Base-by-base conservation (phyloP, 2,329 filamentous ascomycete genomes). In the Volutella citrinella region DNA sequence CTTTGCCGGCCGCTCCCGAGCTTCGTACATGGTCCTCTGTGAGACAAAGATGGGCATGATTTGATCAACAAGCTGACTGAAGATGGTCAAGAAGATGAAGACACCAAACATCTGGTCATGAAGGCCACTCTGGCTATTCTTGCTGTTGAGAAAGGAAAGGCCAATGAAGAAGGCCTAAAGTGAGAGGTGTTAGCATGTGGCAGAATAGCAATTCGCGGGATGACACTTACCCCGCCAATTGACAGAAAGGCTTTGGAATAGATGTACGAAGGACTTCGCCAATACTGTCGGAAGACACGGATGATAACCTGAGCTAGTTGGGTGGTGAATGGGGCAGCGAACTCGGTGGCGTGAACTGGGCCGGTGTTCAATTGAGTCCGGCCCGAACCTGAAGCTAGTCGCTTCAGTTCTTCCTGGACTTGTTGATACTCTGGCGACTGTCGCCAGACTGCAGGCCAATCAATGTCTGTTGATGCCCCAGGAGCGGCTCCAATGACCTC, bases 31-130 rank as follows among this genome's bases (percentile, higher is more conserved):
- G 14, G 78, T 69, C 27, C 81, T 74, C 49, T 84, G 80, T 3
- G 73, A 72, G 30, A 84, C 75, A 48, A 85, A 85, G 40, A 80
- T 75, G 4, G 82, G 81, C 76, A 84, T 82, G 45, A 80, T 77
- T 43, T 80, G 76, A 43, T 80, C 72, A 4, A 76, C 70, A 32
- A 83, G 58, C 33, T 76, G 71, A 25, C 76, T 74, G 58, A 86
- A 85, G 57, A 85, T 79, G 11, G 77, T 84, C 39, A 75, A 63
- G 40, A 84, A 64, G 74, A 80, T 73, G 26, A 84, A 66, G 24
- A 74, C 77, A 2, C 80, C 72, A 35, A 85, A 85, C 57, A 85
- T 72, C 38, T 80, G 76, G 55, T 84, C 80, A 49, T 85, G 80
- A 10, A 85, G 64, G 22, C 81, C 82, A 47, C 82, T 76, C 24